Evolutionary conservation across 2,329 filamentous ascomycete species (phyloP).

Genomic region (Alternaria sp.): DNA sequence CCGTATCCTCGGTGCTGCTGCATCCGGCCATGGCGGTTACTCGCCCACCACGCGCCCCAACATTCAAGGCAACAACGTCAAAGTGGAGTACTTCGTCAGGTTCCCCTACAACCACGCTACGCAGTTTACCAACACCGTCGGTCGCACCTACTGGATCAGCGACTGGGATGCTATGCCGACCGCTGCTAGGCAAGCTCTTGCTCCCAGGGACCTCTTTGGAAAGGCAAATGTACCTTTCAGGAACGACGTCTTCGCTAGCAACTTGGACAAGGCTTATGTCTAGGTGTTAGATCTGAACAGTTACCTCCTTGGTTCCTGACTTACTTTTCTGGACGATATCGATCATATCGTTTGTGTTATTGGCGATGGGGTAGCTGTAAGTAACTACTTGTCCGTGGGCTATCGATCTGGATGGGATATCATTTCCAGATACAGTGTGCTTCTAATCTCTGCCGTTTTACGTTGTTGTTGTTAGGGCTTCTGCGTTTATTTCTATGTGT

Average conservation of each 20-base stretch:
- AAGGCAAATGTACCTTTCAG: not conserved
- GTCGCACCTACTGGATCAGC: slow-evolving; percentile 4
- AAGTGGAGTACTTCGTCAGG: not conserved
- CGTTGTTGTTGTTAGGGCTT: not conserved
- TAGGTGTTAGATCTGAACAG: not conserved
- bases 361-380: not conserved
- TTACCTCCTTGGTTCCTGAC: not conserved
- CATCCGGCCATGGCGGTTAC: not conserved
- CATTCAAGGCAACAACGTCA: not conserved
- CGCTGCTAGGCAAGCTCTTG: not conserved
- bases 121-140: slow-evolving; percentile 5
- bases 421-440: not conserved
- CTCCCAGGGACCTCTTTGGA: not conserved
- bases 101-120: not conserved
- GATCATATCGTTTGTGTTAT: too few relatives aligned
- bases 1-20: not conserved
- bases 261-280: not conserved
- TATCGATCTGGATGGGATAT: not conserved
- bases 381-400: not conserved
- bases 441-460: not conserved
- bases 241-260: not conserved
- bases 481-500: not conserved
- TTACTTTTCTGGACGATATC: too few relatives aligned
- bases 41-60: not conserved
- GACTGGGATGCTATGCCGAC: slow-evolving; percentile 3